Evolutionary conservation across 352 stramenopile species (phyloP).

Genomic region (Phytophthora macrochlamydospora): DNA sequence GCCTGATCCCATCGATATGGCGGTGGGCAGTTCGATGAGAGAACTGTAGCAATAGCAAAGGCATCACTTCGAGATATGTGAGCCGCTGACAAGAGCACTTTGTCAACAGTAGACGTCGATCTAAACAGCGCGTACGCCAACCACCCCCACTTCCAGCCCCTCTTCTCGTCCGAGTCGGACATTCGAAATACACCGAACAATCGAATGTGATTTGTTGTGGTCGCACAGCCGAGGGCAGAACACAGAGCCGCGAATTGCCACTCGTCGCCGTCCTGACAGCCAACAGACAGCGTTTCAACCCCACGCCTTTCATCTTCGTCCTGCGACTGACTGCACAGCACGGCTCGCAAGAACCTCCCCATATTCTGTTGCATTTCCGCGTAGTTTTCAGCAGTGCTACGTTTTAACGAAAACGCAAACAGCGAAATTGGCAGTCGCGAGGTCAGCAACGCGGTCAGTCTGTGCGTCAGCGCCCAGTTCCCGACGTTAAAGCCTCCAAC

Average conservation of each 20-base stretch:
- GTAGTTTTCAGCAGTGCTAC: conserved; percentile 8
- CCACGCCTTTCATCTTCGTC: conserved; percentile 1
- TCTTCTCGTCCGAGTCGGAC: conserved; percentile 21
- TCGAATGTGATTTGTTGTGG: conserved; percentile 16
- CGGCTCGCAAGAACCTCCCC: conserved; percentile 17
- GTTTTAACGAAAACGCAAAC: conserved; percentile 32
- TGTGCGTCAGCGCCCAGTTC: conserved; percentile 26
- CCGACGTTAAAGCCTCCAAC: conserved; percentile 18
- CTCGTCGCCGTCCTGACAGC: conserved; percentile 28
- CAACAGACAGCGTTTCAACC: conserved; percentile 24
- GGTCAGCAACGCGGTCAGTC: conserved; percentile 20
- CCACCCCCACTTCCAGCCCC: conserved; percentile 41
- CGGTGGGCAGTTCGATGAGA: conserved; percentile 25
- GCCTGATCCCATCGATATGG: conserved; percentile 7
- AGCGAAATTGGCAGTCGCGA: conserved; percentile 18
- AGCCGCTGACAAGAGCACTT: conserved; percentile 23
- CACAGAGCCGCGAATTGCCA: conserved; percentile 34
- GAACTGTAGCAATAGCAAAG: conserved; percentile 19
- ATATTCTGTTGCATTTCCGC: conserved; percentile 13
- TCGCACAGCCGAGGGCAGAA: conserved; percentile 21
- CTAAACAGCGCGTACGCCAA: conserved; percentile 40
- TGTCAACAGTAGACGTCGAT: conserved; percentile 16
- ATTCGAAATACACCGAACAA: conserved; percentile 26
- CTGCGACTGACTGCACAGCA: conserved; percentile 11
- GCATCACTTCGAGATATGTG: conserved; percentile 19